phyloP scores from a whole-genome alignment of 768 basidiomycete species.

The Naganishia friedmannii region DNA sequence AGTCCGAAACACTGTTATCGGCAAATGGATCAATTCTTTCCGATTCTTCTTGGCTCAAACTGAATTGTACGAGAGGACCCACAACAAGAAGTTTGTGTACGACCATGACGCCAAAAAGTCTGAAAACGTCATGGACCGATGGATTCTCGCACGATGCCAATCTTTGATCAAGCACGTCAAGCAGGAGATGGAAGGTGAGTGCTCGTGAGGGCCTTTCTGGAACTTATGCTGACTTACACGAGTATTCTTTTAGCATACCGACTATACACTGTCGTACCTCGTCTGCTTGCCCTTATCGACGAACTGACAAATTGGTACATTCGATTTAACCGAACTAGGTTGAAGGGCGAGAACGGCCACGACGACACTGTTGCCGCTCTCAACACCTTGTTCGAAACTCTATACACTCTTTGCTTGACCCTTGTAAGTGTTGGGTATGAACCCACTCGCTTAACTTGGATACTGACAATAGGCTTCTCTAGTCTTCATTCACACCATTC shows the following conservation, averaged over 20 bases:
- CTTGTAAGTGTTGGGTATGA: slow-evolving; percentile 64
- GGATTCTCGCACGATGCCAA: slow-evolving; percentile 98
- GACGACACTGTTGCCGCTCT: slow-evolving; percentile 83
- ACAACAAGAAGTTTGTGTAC: slow-evolving; percentile 75
- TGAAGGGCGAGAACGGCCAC: slow-evolving; percentile 90
- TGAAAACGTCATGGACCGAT: slow-evolving; percentile 94
- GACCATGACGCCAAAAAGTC: slow-evolving; percentile 78
- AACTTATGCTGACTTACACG: neutral
- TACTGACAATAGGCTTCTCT: slow-evolving; percentile 4
- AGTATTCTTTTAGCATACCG: slow-evolving; percentile 63
- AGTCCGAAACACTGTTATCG: slow-evolving; percentile 89
- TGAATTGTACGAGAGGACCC: slow-evolving; percentile 75
- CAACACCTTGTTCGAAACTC: slow-evolving; percentile 91
- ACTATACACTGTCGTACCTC: slow-evolving; percentile 95
- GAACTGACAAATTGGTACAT: slow-evolving; percentile 99
- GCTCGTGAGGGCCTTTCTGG: no score
- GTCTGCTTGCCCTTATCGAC: slow-evolving; percentile 83
- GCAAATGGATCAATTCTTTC: slow-evolving; percentile 98
- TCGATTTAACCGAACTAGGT: slow-evolving; percentile 89
- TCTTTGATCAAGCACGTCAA: slow-evolving; percentile 87
- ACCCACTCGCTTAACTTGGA: neutral
- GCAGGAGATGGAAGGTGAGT: slow-evolving; percentile 81
- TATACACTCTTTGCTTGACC: slow-evolving; percentile 89
- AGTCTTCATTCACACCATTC: slow-evolving; percentile 99
- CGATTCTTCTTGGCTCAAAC: slow-evolving; percentile 98